A percentile compares a stretch with the other conserved stretches of the same genome.
Evolutionary conservation across 495 filamentous ascomycete species (phyloP).

Genomic region (Neurospora tetraspora): DNA sequence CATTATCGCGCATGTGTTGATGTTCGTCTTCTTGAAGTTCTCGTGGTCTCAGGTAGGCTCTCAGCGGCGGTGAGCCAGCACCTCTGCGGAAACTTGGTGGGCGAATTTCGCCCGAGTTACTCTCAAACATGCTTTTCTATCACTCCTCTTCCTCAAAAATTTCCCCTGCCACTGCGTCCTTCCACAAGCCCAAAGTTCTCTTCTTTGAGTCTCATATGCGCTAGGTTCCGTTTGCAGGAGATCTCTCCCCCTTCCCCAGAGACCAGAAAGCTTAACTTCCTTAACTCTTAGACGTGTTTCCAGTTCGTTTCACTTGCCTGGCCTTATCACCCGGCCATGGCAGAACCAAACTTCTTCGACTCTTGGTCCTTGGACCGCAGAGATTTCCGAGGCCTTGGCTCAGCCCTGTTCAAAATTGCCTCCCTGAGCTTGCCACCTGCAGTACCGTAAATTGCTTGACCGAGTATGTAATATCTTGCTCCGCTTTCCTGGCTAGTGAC

Average conservation of each 20-base stretch:
- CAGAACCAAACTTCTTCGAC: not conserved
- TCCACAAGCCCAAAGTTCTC: not conserved
- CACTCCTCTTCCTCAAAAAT: not conserved
- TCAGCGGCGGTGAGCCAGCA: not conserved
- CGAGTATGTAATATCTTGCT: not conserved
- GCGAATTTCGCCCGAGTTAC: not conserved
- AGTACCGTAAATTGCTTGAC: not conserved
- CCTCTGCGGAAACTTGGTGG: not conserved
- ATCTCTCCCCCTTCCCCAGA: not conserved
- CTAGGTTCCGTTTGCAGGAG: not conserved
- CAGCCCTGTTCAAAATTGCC: not conserved
- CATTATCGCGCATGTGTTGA: not conserved
- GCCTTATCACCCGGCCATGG: not conserved
- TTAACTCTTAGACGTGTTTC: not conserved
- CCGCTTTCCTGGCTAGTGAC: not conserved
- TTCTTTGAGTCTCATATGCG: not conserved
- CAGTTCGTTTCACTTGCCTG: no score
- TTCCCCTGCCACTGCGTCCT: not conserved
- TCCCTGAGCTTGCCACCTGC: not conserved
- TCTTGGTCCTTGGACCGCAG: not conserved
- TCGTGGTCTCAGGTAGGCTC: not conserved
- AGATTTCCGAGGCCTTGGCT: not conserved
- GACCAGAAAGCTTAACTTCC: not conserved
- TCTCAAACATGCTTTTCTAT: not conserved
- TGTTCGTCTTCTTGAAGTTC: not conserved